These are phyloP conservation scores for Acacia concinna DNA, from an alignment of 331 rosid genomes.

Conservation along the genomic window DNA sequence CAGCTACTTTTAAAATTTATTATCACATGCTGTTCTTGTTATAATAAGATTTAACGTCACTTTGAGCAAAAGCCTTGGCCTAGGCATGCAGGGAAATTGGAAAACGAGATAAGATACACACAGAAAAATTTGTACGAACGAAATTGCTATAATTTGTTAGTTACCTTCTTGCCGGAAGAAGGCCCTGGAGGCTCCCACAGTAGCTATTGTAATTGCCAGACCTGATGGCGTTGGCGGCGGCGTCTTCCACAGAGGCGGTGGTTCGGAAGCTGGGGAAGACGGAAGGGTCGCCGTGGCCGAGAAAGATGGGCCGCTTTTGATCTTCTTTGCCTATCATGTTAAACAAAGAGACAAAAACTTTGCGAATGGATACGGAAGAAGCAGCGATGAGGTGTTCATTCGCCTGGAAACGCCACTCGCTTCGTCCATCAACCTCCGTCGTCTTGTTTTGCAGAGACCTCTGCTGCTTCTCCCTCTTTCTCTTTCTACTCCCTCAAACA, in stretches of 20 bases:
- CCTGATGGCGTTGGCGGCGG: constrained; percentile 27
- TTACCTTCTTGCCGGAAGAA: neutral
- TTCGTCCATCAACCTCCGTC: neutral
- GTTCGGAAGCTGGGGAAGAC: constrained; percentile 31
- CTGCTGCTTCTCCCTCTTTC: neutral
- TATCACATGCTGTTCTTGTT: no score
- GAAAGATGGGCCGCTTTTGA: constrained; percentile 19
- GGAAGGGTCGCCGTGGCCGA: constrained; percentile 41
- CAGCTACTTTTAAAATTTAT: no score
- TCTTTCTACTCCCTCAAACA: neutral
- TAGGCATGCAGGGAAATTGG: no score
- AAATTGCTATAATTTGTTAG: neutral
- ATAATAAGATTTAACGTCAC: no score
- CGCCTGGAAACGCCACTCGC: neutral
- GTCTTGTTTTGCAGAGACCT: no score
- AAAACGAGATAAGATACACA: neutral
- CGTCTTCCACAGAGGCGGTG: constrained; percentile 26
- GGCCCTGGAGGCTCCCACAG: neutral
- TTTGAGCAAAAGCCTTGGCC: no score
- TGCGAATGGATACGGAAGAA: neutral
- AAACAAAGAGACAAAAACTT: neutral
- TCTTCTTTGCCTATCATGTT: constrained; percentile 1
- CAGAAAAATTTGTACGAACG: neutral
- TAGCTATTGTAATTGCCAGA: constrained; percentile 37
- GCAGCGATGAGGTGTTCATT: neutral